These are phyloP conservation scores for Backusella australiensis DNA, from an alignment of 192 early-diverging fungal genomes.

Conservation along the genomic window DNA sequence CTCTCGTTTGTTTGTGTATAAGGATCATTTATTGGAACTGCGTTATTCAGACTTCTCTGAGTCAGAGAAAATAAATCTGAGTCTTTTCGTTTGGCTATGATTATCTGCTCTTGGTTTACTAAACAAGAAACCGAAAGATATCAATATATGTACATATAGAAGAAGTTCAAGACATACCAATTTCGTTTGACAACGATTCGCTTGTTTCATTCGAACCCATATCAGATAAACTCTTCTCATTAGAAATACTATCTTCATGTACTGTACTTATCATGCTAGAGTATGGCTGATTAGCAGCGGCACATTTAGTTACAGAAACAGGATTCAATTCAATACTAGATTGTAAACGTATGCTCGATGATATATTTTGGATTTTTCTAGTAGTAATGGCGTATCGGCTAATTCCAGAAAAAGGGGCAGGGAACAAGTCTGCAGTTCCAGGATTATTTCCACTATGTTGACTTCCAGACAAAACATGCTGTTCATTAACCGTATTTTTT, in stretches of 20 bases:
- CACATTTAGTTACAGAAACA: not conserved
- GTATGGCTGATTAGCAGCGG: not conserved
- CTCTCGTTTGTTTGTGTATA: not conserved
- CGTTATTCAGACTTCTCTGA: not conserved
- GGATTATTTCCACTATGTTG: not conserved
- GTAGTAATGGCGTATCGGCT: conserved; percentile 20
- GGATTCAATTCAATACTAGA: not conserved
- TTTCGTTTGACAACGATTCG: not conserved
- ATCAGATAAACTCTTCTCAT: not conserved
- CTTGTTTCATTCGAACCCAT: not conserved
- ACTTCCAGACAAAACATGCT: not conserved
- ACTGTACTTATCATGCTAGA: not conserved
- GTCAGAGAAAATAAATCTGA: not conserved
- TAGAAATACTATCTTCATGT: not conserved
- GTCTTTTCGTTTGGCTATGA: not conserved
- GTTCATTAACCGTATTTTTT: not conserved
- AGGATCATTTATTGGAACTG: not conserved
- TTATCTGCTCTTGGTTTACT: not conserved
- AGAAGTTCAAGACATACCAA: not conserved
- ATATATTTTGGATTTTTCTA: not conserved
- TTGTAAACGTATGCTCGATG: not conserved
- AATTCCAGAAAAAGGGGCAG: conserved; percentile 21
- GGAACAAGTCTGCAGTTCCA: conserved; percentile 18
- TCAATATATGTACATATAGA: not conserved
- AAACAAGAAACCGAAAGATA: not conserved